phyloP scores from a whole-genome alignment of 2,329 filamentous ascomycete genomes.

The Coniochaeta sp. region DNA sequence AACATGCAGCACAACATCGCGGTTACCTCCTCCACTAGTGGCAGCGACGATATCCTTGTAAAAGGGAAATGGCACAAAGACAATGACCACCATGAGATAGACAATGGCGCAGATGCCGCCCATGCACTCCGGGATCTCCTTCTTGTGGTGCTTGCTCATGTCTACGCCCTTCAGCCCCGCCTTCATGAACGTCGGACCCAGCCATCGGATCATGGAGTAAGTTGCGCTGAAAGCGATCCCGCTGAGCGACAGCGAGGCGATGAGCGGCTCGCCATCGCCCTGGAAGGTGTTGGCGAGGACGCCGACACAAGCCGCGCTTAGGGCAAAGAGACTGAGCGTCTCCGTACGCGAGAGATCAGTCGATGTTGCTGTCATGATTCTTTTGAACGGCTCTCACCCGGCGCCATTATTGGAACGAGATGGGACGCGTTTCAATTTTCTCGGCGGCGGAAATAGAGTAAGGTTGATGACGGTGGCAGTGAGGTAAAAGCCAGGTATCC shows the following conservation, averaged over 20 bases:
- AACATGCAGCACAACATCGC: slow-evolving; percentile 71
- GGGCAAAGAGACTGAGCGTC: slow-evolving; percentile 46
- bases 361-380: slow-evolving; percentile 19
- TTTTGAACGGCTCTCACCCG: not conserved
- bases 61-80: slow-evolving; percentile 94
- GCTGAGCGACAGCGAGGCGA: slow-evolving; percentile 82
- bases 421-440: not conserved
- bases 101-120: slow-evolving; percentile 88
- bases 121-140: slow-evolving; percentile 92
- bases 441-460: not conserved
- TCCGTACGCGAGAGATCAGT: slow-evolving; percentile 42
- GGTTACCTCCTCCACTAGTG: slow-evolving; percentile 87
- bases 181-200: slow-evolving; percentile 80
- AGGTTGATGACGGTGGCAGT: not conserved
- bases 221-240: slow-evolving; percentile 73
- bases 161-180: slow-evolving; percentile 87
- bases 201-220: slow-evolving; percentile 87
- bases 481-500: not conserved
- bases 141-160: slow-evolving; percentile 61
- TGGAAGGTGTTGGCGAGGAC: slow-evolving; percentile 76
- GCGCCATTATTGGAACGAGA: not conserved
- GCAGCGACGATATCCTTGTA: slow-evolving; percentile 97
- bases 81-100: slow-evolving; percentile 79
- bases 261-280: slow-evolving; percentile 79
- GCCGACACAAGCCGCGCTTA: slow-evolving; percentile 62